Evolutionary conservation across 768 basidiomycete genomes (phyloP), one percentile per base, ranked within the genome.

Genomic region (Krasilnikovozyma curviuscula): DNA sequence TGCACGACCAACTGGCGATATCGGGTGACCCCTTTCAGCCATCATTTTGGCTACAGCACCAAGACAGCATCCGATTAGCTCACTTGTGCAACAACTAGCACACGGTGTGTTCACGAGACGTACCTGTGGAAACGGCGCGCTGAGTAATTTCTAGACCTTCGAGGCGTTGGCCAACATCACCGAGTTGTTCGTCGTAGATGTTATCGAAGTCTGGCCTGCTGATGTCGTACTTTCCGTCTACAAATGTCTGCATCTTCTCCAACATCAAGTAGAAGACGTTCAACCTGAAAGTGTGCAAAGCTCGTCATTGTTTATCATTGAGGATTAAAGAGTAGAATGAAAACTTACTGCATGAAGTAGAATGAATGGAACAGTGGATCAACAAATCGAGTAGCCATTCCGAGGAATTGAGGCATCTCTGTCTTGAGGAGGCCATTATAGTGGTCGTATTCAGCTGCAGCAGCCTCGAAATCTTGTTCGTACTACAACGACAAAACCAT

Each of bases 331-430:
- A 42, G 27, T n/a, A 23, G n/a, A 35, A 37, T 8, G 40, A 46
- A 44, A 25, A 76, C 86, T 60, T 59, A 89, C 85, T 97, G 86
- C 88, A 98, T 95, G 65, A 91, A 98, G 71, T 81, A 98, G 72
- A 88, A 88, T 16, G 86, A 91, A 58, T 91, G 81, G 74, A 95
- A 98, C n/a, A 97, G 69, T 1, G 93, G 93, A 56, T 89, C 81
- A 61, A 97, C 84, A 66, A 95, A 95, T 54, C 78, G 75, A 2
- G 84, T 81, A 1, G 81, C 71, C 53, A 95, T 74, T 25, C 69
- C 70, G 73, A 97, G 78, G 71, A 97, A 97, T n/a, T 76, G 76
- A 3, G 89, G 88, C 28, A 98, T 70, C 59, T 98, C 93, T 49
- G 76, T 72, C 69, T 98, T 97, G 66, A 95, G 68, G 5, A 79